phyloP scores from a whole-genome alignment of 371 early-diverging fungal species.

The Rhizopus sp. region DNA sequence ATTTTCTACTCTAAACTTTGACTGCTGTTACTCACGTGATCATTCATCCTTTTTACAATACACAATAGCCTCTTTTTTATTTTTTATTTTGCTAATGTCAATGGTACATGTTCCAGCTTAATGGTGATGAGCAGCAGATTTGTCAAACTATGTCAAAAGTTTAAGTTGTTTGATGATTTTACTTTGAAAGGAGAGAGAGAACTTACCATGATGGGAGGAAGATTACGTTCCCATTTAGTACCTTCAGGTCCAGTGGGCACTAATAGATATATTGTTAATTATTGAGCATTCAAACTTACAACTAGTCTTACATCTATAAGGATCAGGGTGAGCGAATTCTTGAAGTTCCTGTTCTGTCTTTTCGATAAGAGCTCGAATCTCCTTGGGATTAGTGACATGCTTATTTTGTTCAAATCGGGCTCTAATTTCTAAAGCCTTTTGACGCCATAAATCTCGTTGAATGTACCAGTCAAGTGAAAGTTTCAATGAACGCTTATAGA shows the following conservation, averaged over 20 bases:
- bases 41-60: neutral
- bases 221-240: constrained; percentile 86
- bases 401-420: constrained; percentile 75
- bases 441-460: constrained; percentile 73
- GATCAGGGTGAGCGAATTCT: constrained; percentile 74
- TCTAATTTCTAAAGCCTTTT: constrained; percentile 76
- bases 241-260: constrained; percentile 79
- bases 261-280: constrained; percentile 27
- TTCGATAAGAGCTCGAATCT: constrained; percentile 60
- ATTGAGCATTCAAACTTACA: neutral
- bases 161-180: neutral
- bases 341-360: constrained; percentile 71
- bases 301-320: constrained; percentile 63
- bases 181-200: neutral
- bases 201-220: constrained; percentile 58
- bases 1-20: neutral
- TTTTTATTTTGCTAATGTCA: too few relatives aligned
- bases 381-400: constrained; percentile 66
- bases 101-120: neutral
- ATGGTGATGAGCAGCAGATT: constrained; percentile 1
- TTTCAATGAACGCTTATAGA: constrained; percentile 80
- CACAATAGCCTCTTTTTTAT: neutral
- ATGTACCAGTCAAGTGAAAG: constrained; percentile 82
- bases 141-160: neutral
- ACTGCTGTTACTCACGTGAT: neutral